Conservation (phyloP, 352 stramenopile genomes). For the Phytophthora agathidicida region DNA sequence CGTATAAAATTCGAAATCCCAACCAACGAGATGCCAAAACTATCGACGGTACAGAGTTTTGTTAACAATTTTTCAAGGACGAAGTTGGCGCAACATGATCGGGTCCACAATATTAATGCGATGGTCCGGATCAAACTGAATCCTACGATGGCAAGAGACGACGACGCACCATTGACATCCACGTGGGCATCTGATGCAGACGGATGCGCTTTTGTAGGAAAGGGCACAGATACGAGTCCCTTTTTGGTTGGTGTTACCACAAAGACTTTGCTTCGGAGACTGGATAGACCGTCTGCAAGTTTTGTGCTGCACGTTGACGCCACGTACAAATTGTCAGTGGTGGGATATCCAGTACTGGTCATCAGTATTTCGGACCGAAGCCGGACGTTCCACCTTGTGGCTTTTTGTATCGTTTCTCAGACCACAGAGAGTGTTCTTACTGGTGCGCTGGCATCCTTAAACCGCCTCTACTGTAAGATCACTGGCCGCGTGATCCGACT, state of each 20-base stretch:
- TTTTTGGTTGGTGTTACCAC: background rate
- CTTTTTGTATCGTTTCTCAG: background rate
- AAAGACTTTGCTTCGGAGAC: background rate
- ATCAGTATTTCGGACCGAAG: background rate
- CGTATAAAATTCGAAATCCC: background rate
- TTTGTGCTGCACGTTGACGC: conserved; percentile 20
- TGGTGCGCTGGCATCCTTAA: background rate
- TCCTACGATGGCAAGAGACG: background rate
- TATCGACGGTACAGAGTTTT: conserved; percentile 1
- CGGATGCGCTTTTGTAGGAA: background rate
- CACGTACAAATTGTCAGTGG: conserved; percentile 19
- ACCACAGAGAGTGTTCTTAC: background rate
- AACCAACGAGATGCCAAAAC: background rate
- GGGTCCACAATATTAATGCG: background rate
- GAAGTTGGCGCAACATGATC: background rate
- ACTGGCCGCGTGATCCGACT: background rate
- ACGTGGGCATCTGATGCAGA: background rate
- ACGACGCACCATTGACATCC: background rate
- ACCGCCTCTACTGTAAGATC: background rate
- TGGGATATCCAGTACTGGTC: background rate
- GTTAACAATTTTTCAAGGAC: background rate
- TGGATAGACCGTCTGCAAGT: background rate
- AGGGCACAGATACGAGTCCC: background rate
- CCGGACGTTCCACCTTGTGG: background rate
- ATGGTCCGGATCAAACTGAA: background rate